phyloP scores from a whole-genome alignment of 495 filamentous ascomycete genomes.

The Amorphotheca resinae region DNA sequence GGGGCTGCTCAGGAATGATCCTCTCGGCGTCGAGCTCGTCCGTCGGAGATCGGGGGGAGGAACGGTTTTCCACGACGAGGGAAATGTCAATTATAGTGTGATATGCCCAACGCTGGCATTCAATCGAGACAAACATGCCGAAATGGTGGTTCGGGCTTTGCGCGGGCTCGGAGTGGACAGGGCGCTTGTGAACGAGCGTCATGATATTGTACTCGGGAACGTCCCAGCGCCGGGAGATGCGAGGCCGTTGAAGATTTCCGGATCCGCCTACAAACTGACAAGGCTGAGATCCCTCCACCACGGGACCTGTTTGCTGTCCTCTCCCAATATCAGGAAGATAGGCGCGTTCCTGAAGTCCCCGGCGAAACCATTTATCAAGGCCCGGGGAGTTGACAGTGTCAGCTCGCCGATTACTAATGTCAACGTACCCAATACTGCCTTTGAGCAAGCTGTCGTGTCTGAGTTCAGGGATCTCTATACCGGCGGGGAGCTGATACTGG shows the following conservation, averaged over 20 bases:
- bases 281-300: constrained; percentile 71
- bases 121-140: constrained; percentile 73
- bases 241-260: constrained; percentile 63
- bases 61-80: constrained; percentile 82
- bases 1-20: constrained; percentile 12
- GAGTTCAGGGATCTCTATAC: constrained; percentile 46
- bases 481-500: constrained; percentile 16
- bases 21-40: constrained; percentile 40
- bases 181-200: constrained; percentile 70
- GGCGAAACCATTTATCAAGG: constrained; percentile 58
- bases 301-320: constrained; percentile 72
- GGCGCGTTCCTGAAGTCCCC: constrained; percentile 57
- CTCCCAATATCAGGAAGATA: constrained; percentile 54
- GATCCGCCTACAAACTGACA: constrained; percentile 87
- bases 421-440: constrained; percentile 29
- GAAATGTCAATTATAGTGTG: constrained; percentile 89
- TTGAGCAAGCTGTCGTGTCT: constrained; percentile 35
- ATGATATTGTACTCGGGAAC: constrained; percentile 75
- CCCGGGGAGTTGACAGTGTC: constrained; percentile 87
- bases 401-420: constrained; percentile 76
- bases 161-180: constrained; percentile 33
- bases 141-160: constrained; percentile 79
- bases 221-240: constrained; percentile 17
- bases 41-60: constrained; percentile 80
- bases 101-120: constrained; percentile 66